Evolutionary conservation across 495 filamentous ascomycete genomes (phyloP), one percentile per base, ranked within the genome.

Genomic region (Hyaloscypha variabilis): DNA sequence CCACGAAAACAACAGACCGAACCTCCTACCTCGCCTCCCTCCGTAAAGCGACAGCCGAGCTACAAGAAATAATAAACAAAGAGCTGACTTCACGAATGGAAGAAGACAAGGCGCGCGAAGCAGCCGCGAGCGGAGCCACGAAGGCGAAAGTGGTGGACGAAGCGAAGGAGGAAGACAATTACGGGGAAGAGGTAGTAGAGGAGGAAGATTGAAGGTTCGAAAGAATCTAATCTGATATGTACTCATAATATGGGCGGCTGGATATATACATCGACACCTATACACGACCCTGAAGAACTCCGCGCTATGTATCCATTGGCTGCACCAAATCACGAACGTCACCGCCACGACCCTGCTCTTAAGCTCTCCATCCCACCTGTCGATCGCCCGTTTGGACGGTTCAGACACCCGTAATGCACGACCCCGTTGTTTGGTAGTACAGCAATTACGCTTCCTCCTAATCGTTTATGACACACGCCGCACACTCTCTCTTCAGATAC

Each of bases 11-110:
- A 8, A 73, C 79, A 19, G 76, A 78, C 25, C 91, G 92, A 67
- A 85, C 84, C 2, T 75, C 81, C 2, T 93, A 95, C 73, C 84
- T 99, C 30, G 65, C 76, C 28, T 77, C 80, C 6, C 83, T 97
- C 2, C 87, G 90, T n/a, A 72, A 79, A 11, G 81, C 86, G 1
- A 81, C 88, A 5, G 74, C 79, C 2, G 69, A 77, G 23, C 71
- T 94, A 11, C 95, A 98, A 69, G 86, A 83, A 21, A 80, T 86
- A 19, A 80, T 97, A 72, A 99, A 99, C 78, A 78, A 76, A 31
- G 92, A 93, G 72, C 81, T 99, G 66, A 99, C 95, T 25, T 76
- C 79, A 66, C 85, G 88, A 46, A 99, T 99, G 94, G 93, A 94
- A 60, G 89, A 91, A 68, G 95, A 97, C 70, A 71, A 72, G 24